Evolutionary conservation across 202 grass and related monocot genomes (phyloP).

Genomic region (Panicum hallii): DNA sequence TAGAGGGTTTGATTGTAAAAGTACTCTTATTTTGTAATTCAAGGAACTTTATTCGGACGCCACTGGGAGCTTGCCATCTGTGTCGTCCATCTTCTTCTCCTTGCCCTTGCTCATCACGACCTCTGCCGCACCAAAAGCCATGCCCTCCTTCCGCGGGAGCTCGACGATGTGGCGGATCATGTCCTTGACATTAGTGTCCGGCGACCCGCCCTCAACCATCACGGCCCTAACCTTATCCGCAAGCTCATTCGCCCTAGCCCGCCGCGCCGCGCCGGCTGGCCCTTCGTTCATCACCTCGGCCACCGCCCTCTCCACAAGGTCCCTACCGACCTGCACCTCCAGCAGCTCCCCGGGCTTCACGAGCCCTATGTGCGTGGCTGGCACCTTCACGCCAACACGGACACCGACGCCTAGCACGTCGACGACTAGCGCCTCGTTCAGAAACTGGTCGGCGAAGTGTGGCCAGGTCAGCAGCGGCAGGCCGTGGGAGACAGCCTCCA

Average conservation of each 20-base stretch:
- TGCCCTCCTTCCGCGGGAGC: background rate
- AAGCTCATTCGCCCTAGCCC: background rate
- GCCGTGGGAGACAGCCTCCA: slow-evolving; percentile 40
- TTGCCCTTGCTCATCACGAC: background rate
- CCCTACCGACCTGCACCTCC: background rate
- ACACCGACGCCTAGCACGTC: slow-evolving; percentile 56
- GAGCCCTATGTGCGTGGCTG: background rate
- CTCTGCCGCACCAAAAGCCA: background rate
- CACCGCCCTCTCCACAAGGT: slow-evolving; percentile 24
- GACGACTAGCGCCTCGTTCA: slow-evolving; percentile 55
- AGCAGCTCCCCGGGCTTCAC: background rate
- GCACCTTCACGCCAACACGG: slow-evolving; percentile 34
- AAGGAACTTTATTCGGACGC: background rate
- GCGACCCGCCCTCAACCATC: too few species aligned
- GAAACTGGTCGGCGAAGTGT: slow-evolving; percentile 63
- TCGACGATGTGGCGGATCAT: slow-evolving; percentile 22
- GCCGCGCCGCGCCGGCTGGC: slow-evolving; percentile 4
- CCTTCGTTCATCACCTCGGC: slow-evolving; percentile 53
- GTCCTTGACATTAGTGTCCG: background rate
- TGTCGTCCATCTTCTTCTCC: background rate
- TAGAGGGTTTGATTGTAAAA: too few species aligned
- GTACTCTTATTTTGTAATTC: background rate
- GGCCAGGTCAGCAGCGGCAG: slow-evolving; percentile 72
- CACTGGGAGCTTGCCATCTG: background rate
- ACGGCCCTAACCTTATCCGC: too few species aligned